phyloP scores from a whole-genome alignment of 768 basidiomycete species.

The Leccinum barrowsii region DNA sequence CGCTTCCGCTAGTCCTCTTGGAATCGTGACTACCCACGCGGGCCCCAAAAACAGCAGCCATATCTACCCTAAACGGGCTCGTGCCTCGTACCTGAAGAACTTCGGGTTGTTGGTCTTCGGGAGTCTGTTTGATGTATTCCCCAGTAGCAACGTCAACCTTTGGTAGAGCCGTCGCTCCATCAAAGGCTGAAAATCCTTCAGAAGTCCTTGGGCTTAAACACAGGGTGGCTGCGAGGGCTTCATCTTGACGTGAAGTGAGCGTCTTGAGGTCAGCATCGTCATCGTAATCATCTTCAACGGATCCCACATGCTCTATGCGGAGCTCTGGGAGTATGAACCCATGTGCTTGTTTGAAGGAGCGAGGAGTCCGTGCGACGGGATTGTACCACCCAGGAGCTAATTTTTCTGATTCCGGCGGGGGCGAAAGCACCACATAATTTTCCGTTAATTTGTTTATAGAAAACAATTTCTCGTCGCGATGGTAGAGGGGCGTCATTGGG shows the following conservation, averaged over 20 bases:
- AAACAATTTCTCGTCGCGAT: conserved; percentile 28
- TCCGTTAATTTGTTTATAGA: conserved; percentile 25
- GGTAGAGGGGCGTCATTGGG: conserved; percentile 19
- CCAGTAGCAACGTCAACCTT: conserved; percentile 4
- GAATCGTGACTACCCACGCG: conserved; percentile 18
- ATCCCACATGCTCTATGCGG: conserved; percentile 8
- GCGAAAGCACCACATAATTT: conserved; percentile 11
- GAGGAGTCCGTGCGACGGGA: conserved; percentile 16
- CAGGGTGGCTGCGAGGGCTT: conserved; percentile 40
- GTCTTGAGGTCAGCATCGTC: conserved; percentile 32
- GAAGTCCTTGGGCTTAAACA: conserved; percentile 45
- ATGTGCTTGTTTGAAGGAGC: conserved; percentile 14
- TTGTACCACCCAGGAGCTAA: conserved; percentile 32
- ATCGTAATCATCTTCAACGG: conserved; percentile 16
- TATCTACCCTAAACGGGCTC: conserved; percentile 49
- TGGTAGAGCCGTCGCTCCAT: background rate
- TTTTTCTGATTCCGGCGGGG: conserved; percentile 31
- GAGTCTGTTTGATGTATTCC: conserved; percentile 4
- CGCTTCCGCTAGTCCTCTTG: conserved; percentile 21
- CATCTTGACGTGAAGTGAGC: conserved; percentile 29
- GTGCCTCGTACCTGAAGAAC: conserved; percentile 37
- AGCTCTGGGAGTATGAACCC: conserved; percentile 24
- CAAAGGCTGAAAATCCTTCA: conserved; percentile 20
- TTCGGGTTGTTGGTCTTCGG: conserved; percentile 7
- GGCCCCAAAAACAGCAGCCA: conserved; percentile 28